A percentile compares a stretch with the other conserved stretches of the same genome.
Conservation (phyloP, 1,284 basidiomycete genomes). For the Testicularia cyperi region DNA sequence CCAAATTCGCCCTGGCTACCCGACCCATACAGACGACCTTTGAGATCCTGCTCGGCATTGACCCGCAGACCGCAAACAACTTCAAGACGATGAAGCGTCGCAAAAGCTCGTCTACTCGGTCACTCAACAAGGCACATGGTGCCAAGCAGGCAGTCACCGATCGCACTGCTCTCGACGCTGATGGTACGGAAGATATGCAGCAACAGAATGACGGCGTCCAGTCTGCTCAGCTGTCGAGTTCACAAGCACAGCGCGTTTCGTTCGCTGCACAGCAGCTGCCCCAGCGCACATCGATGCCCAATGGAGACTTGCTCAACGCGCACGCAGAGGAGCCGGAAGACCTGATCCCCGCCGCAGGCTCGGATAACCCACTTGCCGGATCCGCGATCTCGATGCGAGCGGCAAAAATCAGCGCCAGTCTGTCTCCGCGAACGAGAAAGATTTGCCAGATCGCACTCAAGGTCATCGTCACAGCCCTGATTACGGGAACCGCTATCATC, state of each 20-base stretch:
- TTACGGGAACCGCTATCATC: slow-evolving; percentile 58
- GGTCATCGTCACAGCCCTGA: slow-evolving; percentile 35
- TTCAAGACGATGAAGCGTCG: slow-evolving; percentile 6
- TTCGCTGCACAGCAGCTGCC: slow-evolving; percentile 7
- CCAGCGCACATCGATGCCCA: not conserved
- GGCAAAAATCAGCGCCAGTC: slow-evolving; percentile 5
- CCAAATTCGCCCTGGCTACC: slow-evolving; percentile 83
- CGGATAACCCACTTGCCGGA: slow-evolving; percentile 34
- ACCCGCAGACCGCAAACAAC: slow-evolving; percentile 19
- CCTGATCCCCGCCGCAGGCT: not conserved
- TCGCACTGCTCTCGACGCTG: not conserved
- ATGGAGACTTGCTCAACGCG: too few species aligned
- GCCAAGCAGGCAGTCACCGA: not conserved
- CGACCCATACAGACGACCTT: slow-evolving; percentile 66
- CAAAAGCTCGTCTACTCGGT: slow-evolving; percentile 4
- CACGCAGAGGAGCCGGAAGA: too few species aligned
- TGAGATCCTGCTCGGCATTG: slow-evolving; percentile 53
- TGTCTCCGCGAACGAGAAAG: slow-evolving; percentile 10
- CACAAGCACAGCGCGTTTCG: slow-evolving; percentile 22
- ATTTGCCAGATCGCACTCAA: slow-evolving; percentile 19
- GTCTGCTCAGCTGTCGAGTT: slow-evolving; percentile 19
- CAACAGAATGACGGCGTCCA: too few species aligned
- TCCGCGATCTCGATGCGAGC: slow-evolving; percentile 36
- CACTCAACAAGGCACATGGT: slow-evolving; percentile 1
- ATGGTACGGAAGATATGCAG: not conserved